Conservation (phyloP, 495 filamentous ascomycete genomes). For the Xylaria grammica region DNA sequence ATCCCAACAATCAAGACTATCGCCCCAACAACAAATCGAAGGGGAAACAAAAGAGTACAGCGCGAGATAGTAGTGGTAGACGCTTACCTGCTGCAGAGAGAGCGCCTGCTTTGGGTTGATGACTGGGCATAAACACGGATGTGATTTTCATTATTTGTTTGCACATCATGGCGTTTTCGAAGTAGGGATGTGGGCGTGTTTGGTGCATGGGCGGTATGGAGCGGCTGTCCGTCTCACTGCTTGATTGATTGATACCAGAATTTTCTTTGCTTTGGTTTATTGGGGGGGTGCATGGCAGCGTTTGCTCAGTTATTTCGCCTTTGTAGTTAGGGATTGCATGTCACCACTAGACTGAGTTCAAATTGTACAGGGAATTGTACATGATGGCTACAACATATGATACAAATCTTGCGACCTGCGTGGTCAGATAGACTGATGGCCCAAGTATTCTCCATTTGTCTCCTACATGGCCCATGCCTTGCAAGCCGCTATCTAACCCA, state of each 20-base stretch:
- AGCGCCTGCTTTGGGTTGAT: constrained; percentile 40
- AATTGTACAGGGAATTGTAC: constrained; percentile 25
- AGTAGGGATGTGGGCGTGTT: constrained; percentile 18
- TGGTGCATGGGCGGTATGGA: constrained; percentile 29
- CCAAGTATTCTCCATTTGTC: not conserved
- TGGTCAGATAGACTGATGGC: not conserved
- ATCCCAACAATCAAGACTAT: constrained; percentile 37
- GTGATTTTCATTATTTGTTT: constrained; percentile 23
- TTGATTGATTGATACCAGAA: constrained; percentile 12
- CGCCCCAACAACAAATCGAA: constrained; percentile 30
- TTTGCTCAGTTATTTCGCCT: constrained; percentile 6
- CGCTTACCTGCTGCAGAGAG: constrained; percentile 48
- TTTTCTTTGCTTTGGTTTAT: constrained; percentile 5
- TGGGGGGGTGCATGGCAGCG: not conserved
- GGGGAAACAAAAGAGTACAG: constrained; percentile 38
- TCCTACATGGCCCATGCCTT: constrained; percentile 1
- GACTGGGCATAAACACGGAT: constrained; percentile 16
- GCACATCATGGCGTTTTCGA: constrained; percentile 34
- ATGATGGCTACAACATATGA: constrained; percentile 29
- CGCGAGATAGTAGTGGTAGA: constrained; percentile 46
- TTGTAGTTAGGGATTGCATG: constrained; percentile 4
- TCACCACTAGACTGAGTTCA: constrained; percentile 7
- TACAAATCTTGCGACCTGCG: constrained; percentile 22
- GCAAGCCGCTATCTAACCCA: constrained; percentile 61
- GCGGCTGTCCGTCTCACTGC: not conserved